Base-by-base conservation (phyloP, 2,329 filamentous ascomycete genomes). In the Dactylellina parvicollis region DNA sequence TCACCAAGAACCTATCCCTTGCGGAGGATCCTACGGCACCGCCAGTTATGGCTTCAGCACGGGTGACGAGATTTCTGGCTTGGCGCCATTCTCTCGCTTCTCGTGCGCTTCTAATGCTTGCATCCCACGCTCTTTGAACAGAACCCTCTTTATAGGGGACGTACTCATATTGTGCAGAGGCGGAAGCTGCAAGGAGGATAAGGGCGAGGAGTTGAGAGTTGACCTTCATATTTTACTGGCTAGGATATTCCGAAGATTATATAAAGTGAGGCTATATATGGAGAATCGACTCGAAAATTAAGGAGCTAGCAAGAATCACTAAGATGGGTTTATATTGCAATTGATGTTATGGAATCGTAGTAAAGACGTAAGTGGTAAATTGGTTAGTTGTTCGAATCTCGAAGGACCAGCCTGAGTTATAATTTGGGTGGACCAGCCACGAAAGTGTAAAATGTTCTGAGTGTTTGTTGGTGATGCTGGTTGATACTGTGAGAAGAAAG, bases 221-320 rank as follows among this genome's bases (percentile, higher is more conserved):
- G 44, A 59, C 38, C 62, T 67, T 67, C 62, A 67, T 67, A 52
- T 67, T 67, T 55, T 16, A 40, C 52, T 2, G n/a, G n/a, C n/a
- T n/a, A n/a, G n/a, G n/a, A n/a, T n/a, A n/a, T n/a, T n/a, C n/a
- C 38, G 38, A 32, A 62, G 34, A 9, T 30, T 52, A 62, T 20
- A 47, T 22, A 47, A 8, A 14, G 7, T n/a, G n/a, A n/a, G n/a
- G n/a, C n/a, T n/a, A n/a, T n/a, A n/a, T n/a, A n/a, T n/a, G n/a
- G n/a, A n/a, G n/a, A n/a, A n/a, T n/a, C n/a, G n/a, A n/a, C n/a
- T n/a, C n/a, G 36, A 40, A 40, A 40, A 32, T 32, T 32, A 32
- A 32, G 30, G 30, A 32, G 5, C 12, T 5, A 32, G 30, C 12
- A 12, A 12, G 12, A 34, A 34, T 16, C 36, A 28, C 26, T 40